Evolutionary conservation across 768 basidiomycete genomes (phyloP), one percentile per base, ranked within the genome.

Genomic region (Termitomyces sp.): DNA sequence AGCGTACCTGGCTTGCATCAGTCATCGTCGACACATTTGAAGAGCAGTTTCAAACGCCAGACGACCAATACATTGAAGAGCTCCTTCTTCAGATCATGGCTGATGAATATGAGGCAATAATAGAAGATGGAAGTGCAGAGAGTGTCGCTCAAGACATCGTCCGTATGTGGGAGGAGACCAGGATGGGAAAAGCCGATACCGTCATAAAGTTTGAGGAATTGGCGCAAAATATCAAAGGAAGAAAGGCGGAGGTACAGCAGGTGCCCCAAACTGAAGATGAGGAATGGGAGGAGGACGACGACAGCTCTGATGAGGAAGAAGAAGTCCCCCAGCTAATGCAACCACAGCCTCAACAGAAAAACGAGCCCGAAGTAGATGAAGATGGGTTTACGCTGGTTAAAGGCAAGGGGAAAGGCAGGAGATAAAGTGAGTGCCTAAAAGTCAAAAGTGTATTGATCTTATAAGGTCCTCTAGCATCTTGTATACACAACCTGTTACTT

Each of bases 331-430:
- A 77, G 61, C 68, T 91, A 23, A 61, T 88, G 19, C 75, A 80
- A 55, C 70, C 62, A 42, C 58, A 56, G 8, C 49, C 64, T 47
- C 52, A 63, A 31, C 61, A 68, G 57, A 71, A 63, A 51, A 71
- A 76, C 11, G 86, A 88, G 64, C 87, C 89, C 0, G 81, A 91
- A 50, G 78, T 95, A 0, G 95, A 98, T 64, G 90, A 94, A 59
- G 94, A 98, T 57, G 95, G 95, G 0, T 98, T 98, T 67, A 92
- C 88, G 3, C 66, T 87, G 50, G 91, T 98, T 2, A 80, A 80
- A 62, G 76, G 74, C 26, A 85, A 82, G 63, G 78, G 82, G 11
- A 85, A 83, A 64, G 74, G 77, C 45, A 71, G 72, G 57, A 68
- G 68, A 60, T 61, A 55, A 53, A 11, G 46, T 48, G 33, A 56